phyloP scores from a whole-genome alignment of 164 flowering plant species.

The Kingdonia uniflora region DNA sequence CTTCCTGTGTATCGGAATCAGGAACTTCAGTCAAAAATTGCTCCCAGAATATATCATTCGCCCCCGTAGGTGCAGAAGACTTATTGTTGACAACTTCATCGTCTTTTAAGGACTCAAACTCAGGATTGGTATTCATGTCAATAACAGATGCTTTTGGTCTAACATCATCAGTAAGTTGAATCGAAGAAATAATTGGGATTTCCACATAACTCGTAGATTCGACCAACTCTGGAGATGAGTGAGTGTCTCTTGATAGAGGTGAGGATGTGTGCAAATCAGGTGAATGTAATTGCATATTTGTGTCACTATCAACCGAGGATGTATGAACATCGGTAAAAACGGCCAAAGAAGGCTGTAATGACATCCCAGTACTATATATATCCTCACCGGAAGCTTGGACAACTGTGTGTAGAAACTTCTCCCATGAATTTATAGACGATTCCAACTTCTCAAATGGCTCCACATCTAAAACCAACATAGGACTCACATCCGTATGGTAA shows the following conservation, averaged over 20 bases:
- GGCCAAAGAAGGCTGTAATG: constrained; percentile 17
- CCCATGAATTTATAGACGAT: constrained; percentile 40
- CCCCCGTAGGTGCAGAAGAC: constrained; percentile 22
- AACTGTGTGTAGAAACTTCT: constrained; percentile 30
- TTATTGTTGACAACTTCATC: constrained; percentile 3
- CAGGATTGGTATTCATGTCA: constrained; percentile 34
- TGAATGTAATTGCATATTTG: constrained; percentile 16
- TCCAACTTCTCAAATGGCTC: constrained; percentile 47
- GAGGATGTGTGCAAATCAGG: constrained; percentile 20
- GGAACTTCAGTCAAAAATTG: constrained; percentile 72
- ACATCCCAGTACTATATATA: constrained; percentile 9
- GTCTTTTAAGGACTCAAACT: constrained; percentile 18
- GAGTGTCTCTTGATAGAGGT: constrained; percentile 24
- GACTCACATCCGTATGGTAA: constrained; percentile 14
- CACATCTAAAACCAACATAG: constrained; percentile 14
- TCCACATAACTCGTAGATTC: constrained; percentile 21
- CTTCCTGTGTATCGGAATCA: constrained; percentile 35
- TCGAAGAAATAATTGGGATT: constrained; percentile 24
- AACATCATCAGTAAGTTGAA: constrained; percentile 18
- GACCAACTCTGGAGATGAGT: constrained; percentile 35
- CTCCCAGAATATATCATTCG: constrained; percentile 73
- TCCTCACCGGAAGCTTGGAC: constrained; percentile 28
- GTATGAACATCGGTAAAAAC: constrained; percentile 17
- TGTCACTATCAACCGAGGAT: constrained; percentile 30
- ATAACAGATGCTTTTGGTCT: constrained; percentile 26